phyloP scores from a whole-genome alignment of 129 eudicot species.

The Calendula officinalis region DNA sequence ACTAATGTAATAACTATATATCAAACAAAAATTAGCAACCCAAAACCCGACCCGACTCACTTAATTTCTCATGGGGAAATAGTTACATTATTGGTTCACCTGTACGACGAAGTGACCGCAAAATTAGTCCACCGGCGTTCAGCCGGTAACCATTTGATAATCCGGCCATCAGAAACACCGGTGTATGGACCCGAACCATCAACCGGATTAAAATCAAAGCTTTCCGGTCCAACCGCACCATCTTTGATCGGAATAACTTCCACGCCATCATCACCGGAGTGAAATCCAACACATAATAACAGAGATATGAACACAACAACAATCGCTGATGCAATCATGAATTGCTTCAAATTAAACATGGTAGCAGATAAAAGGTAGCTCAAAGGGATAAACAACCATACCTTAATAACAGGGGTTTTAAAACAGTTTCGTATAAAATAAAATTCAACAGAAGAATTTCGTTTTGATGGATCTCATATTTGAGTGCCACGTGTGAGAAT shows the following conservation, averaged over 20 bases:
- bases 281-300: conserved; percentile 16
- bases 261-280: not conserved
- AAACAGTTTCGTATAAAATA: conserved; percentile 14
- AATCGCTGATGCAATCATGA: conserved; percentile 27
- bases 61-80: no score
- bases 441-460: no score
- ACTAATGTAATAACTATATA: no score
- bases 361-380: not conserved
- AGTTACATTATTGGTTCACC: conserved; percentile 24
- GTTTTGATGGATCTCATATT: not conserved
- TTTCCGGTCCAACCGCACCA: conserved; percentile 59
- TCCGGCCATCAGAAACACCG: conserved; percentile 70
- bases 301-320: conserved; percentile 29
- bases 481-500: not conserved
- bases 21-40: no score
- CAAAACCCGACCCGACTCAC: no score
- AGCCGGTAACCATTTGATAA: conserved; percentile 43
- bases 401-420: not conserved
- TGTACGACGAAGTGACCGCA: conserved; percentile 56
- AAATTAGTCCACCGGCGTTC: conserved; percentile 57
- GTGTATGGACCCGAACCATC: conserved; percentile 61
- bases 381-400: not conserved
- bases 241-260: conserved; percentile 22
- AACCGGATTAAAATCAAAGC: conserved; percentile 41
- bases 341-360: conserved; percentile 36